phyloP scores from a whole-genome alignment of 1,284 basidiomycete species.

The Athelia sp. region DNA sequence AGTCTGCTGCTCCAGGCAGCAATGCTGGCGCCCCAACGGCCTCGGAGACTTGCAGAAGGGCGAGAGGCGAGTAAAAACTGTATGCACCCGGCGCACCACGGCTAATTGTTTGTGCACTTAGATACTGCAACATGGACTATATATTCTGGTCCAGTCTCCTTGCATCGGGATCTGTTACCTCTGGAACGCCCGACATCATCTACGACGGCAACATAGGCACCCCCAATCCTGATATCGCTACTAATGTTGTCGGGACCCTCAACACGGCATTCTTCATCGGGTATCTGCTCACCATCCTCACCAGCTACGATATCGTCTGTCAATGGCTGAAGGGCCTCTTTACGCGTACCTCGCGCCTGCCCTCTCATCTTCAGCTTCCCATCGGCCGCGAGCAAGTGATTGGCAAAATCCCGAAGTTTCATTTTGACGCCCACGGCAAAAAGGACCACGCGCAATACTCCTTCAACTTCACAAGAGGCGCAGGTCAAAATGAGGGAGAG shows the following conservation, averaged over 20 bases:
- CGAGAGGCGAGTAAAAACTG: slow-evolving; percentile 11
- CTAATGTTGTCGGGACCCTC: no score
- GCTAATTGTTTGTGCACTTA: slow-evolving; percentile 2
- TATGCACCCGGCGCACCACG: no score
- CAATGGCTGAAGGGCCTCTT: slow-evolving; percentile 11
- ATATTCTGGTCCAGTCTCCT: no score
- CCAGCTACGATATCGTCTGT: slow-evolving; percentile 12
- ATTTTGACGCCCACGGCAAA: slow-evolving; percentile 3
- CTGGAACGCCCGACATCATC: no score
- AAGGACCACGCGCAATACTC: slow-evolving; percentile 13
- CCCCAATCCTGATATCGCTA: no score
- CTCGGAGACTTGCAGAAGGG: slow-evolving; percentile 16
- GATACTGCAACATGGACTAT: slow-evolving; percentile 16
- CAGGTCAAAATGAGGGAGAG: slow-evolving; percentile 17
- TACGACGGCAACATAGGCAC: no score
- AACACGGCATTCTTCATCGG: slow-evolving; percentile 7
- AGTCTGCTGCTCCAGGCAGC: slow-evolving; percentile 6
- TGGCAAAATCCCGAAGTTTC: no score
- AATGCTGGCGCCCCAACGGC: slow-evolving; percentile 5
- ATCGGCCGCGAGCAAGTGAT: neutral
- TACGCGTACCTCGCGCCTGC: slow-evolving; percentile 4
- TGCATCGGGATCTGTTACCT: no score
- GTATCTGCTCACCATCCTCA: neutral
- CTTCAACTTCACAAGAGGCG: slow-evolving; percentile 12
- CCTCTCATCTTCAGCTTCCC: neutral